Conservation (phyloP, 2,329 filamentous ascomycete species). For the Myriangium duriaei region DNA sequence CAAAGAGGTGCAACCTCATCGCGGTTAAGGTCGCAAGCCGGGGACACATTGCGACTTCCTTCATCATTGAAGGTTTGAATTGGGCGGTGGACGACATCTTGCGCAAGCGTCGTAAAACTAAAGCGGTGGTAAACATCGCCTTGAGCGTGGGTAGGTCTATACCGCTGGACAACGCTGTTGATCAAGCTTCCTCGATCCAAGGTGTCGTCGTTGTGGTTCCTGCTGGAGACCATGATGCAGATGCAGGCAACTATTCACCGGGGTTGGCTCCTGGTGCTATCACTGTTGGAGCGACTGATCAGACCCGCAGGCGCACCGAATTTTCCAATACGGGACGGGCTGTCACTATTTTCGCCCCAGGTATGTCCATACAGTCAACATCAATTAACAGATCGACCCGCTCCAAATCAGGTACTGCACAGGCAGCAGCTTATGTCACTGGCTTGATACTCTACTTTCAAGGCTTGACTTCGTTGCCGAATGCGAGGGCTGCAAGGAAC, state of each 20-base stretch:
- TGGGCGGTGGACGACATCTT: constrained; percentile 34
- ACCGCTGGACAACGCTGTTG: constrained; percentile 22
- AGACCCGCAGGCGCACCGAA: constrained; percentile 24
- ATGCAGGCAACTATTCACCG: neutral
- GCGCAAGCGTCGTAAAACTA: constrained; percentile 23
- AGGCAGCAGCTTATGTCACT: constrained; percentile 42
- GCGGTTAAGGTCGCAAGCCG: constrained; percentile 41
- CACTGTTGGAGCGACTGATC: constrained; percentile 34
- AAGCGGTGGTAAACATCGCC: constrained; percentile 35
- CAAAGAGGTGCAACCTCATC: constrained; percentile 34
- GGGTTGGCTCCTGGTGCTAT: constrained; percentile 28
- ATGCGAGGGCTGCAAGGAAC: neutral
- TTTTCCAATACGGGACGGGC: constrained; percentile 39
- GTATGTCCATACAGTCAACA: constrained; percentile 38
- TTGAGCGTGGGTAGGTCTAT: constrained; percentile 18
- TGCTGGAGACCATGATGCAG: constrained; percentile 29
- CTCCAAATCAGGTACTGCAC: constrained; percentile 36
- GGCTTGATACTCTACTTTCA: constrained; percentile 40
- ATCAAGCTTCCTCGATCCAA: constrained; percentile 22
- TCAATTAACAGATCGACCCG: constrained; percentile 41
- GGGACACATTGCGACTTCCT: constrained; percentile 32
- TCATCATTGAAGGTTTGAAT: constrained; percentile 39
- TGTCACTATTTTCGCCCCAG: constrained; percentile 48
- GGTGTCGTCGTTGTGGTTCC: constrained; percentile 35
- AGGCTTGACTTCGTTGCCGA: constrained; percentile 4